Evolutionary conservation across 352 stramenopile genomes (phyloP).

Genomic region (Aphanomyces stellatus): DNA sequence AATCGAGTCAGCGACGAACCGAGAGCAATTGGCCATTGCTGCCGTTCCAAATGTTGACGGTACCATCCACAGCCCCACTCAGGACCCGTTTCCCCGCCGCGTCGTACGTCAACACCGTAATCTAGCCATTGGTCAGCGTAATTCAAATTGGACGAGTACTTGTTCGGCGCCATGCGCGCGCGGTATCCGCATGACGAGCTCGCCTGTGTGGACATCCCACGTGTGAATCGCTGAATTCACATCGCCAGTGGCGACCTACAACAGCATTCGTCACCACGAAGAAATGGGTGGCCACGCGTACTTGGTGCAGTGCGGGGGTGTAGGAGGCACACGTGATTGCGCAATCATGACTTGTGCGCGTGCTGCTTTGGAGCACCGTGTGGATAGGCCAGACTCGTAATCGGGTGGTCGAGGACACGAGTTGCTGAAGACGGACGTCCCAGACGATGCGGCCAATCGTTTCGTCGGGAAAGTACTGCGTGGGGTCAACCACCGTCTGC

Average conservation of each 20-base stretch:
- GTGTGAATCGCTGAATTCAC: not conserved
- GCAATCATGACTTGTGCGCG: slow-evolving; percentile 2
- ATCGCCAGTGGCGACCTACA: not conserved
- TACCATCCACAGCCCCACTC: not conserved
- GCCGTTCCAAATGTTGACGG: slow-evolving; percentile 10
- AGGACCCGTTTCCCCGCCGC: not conserved
- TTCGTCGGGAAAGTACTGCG: not conserved
- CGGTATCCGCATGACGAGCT: slow-evolving; percentile 8
- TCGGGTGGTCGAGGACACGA: not conserved
- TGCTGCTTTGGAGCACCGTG: not conserved
- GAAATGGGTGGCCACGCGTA: not conserved
- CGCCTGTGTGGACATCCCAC: slow-evolving; percentile 5
- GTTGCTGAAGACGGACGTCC: not conserved
- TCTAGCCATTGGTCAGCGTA: not conserved
- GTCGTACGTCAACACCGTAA: slow-evolving; percentile 5
- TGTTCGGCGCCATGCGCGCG: not conserved
- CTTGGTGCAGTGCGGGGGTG: not conserved
- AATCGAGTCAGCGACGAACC: too few species aligned
- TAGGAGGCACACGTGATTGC: slow-evolving; percentile 6
- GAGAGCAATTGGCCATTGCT: slow-evolving; percentile 15
- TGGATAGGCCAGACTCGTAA: slow-evolving; percentile 5
- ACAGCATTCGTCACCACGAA: not conserved
- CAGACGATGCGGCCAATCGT: slow-evolving; percentile 7
- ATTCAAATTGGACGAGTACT: not conserved
- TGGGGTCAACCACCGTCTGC: slow-evolving; percentile 3